These are phyloP conservation scores for Colletotrichum sp. DNA, from an alignment of 2,329 filamentous ascomycete genomes.

Conservation along the genomic window DNA sequence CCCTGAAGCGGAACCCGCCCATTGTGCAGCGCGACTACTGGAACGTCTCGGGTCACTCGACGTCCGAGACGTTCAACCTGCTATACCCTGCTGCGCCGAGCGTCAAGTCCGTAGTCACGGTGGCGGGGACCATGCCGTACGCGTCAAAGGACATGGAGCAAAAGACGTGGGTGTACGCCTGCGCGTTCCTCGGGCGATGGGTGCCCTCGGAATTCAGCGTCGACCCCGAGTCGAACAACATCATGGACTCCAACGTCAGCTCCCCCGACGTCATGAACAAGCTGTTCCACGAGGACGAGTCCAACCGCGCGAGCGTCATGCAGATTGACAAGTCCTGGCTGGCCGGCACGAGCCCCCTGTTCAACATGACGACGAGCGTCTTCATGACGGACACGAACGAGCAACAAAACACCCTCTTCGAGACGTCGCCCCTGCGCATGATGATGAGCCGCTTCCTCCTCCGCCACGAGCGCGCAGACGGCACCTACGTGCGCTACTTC, in stretches of 20 bases:
- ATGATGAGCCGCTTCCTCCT: background rate
- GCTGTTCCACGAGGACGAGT: background rate
- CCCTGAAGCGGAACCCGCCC: background rate
- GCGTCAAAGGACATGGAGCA: background rate
- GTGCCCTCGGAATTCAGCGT: background rate
- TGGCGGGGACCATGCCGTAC: background rate
- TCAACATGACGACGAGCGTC: background rate
- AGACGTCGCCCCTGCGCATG: background rate
- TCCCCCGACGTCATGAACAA: background rate
- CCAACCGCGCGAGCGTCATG: background rate
- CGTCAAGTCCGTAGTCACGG: background rate
- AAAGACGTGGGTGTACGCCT: background rate
- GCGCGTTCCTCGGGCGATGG: background rate
- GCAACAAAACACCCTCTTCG: background rate
- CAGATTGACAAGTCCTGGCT: background rate
- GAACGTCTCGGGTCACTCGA: background rate
- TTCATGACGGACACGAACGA: background rate
- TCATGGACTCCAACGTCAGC: background rate
- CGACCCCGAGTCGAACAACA: background rate
- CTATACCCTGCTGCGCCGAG: background rate
- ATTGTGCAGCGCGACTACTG: background rate
- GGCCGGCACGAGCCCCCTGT: background rate
- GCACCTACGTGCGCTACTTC: background rate
- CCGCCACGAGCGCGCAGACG: background rate
- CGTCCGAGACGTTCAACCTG: background rate